A percentile compares a stretch with the other conserved stretches of the same genome.
phyloP scores from a whole-genome alignment of 2,329 filamentous ascomycete genomes.

The Akanthomyces dipterigenus region DNA sequence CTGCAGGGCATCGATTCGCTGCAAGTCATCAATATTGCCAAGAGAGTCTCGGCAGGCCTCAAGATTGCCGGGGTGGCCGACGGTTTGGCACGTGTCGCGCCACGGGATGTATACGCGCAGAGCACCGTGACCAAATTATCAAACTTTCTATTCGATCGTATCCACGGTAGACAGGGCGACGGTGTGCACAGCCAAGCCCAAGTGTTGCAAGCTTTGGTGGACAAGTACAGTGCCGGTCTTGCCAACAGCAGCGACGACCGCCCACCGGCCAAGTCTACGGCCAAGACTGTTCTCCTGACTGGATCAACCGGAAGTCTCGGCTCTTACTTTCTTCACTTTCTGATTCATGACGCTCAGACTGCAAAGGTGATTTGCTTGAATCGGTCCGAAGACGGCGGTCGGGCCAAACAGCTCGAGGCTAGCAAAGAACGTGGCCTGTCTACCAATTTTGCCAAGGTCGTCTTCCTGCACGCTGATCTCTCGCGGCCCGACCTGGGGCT shows the following conservation, averaged over 20 bases:
- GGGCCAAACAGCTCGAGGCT: constrained; percentile 30
- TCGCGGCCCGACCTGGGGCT: constrained; percentile 43
- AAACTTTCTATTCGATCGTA: constrained; percentile 14
- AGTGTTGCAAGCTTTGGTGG: constrained; percentile 16
- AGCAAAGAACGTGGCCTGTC: constrained; percentile 32
- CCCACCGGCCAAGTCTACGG: background rate
- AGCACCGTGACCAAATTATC: constrained; percentile 23
- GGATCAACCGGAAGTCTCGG: constrained; percentile 86
- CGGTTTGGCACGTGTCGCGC: constrained; percentile 14
- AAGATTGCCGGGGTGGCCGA: constrained; percentile 15
- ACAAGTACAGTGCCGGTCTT: constrained; percentile 17
- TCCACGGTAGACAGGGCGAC: background rate
- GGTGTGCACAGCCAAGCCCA: constrained; percentile 12
- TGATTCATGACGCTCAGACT: constrained; percentile 15
- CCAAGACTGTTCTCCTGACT: constrained; percentile 66
- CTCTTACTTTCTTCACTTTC: constrained; percentile 54
- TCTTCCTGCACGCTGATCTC: constrained; percentile 44
- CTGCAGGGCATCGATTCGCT: constrained; percentile 33
- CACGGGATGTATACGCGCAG: constrained; percentile 24
- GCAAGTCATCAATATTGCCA: constrained; percentile 25
- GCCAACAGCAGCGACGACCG: background rate
- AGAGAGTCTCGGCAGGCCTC: constrained; percentile 17
- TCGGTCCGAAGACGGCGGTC: constrained; percentile 30
- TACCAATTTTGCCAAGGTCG: constrained; percentile 30
- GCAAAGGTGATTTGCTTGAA: constrained; percentile 21